phyloP scores from a whole-genome alignment of 2,329 filamentous ascomycete species.

The Aureobasidium sp. region DNA sequence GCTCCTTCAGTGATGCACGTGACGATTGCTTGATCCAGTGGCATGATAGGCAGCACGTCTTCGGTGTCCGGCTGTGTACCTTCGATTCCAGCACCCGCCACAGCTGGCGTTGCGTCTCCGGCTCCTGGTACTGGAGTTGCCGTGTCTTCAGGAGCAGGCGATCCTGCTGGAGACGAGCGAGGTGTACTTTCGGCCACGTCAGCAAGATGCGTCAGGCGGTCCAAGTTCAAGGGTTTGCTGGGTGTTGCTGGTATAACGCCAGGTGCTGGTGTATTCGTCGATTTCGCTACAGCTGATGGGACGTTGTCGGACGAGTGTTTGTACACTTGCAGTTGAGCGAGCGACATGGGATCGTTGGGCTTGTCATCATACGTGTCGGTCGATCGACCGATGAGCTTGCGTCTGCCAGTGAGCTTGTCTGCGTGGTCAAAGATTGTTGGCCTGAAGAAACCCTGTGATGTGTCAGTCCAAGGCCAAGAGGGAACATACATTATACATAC shows the following conservation, averaged over 20 bases:
- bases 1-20: conserved; percentile 82
- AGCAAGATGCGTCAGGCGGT: conserved; percentile 57
- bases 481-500: conserved; percentile 25
- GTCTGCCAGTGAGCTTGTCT: conserved; percentile 67
- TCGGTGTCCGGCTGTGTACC: conserved; percentile 42
- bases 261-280: conserved; percentile 44
- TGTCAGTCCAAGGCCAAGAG: not conserved
- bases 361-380: conserved; percentile 91
- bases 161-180: conserved; percentile 75
- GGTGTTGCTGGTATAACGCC: conserved; percentile 18
- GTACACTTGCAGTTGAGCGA: conserved; percentile 65
- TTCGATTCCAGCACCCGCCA: conserved; percentile 41
- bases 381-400: conserved; percentile 75
- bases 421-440: conserved; percentile 78
- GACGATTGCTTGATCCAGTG: conserved; percentile 82
- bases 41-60: conserved; percentile 69
- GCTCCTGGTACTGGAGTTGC: conserved; percentile 50
- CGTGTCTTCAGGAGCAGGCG: conserved; percentile 70
- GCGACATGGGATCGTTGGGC: conserved; percentile 80
- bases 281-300: conserved; percentile 30
- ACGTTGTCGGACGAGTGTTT: conserved; percentile 39
- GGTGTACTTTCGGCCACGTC: conserved; percentile 66
- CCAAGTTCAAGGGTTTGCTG: conserved; percentile 39
- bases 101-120: conserved; percentile 33
- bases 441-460: conserved; percentile 65